These are phyloP conservation scores for Penicillium sp. DNA, from an alignment of 2,329 filamentous ascomycete species.

Conservation along the genomic window DNA sequence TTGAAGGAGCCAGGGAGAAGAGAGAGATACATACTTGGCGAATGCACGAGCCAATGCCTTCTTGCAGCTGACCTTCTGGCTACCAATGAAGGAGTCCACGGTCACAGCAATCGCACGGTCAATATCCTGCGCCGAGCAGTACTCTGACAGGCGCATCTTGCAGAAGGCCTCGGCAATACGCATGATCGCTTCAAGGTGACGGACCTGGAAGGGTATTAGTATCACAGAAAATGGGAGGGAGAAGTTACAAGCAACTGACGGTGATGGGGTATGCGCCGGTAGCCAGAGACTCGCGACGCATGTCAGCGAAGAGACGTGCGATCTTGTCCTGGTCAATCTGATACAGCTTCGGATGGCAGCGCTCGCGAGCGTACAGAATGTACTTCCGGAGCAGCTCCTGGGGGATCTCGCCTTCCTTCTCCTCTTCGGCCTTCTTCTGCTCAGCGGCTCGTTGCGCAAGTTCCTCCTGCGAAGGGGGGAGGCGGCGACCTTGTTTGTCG, in stretches of 20 bases:
- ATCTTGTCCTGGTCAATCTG: conserved; percentile 98
- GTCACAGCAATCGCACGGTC: conserved; percentile 96
- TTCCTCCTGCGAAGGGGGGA: conserved; percentile 47
- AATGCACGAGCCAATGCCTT: conserved; percentile 92
- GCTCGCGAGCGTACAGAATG: conserved; percentile 89
- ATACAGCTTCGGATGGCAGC: conserved; percentile 86
- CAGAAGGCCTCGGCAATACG: conserved; percentile 92
- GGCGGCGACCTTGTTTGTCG: conserved; percentile 44
- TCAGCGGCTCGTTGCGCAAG: conserved; percentile 37
- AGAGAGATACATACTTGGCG: conserved; percentile 75
- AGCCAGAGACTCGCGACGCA: conserved; percentile 86
- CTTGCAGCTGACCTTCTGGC: conserved; percentile 96
- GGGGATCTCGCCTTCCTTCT: conserved; percentile 69
- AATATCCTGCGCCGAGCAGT: conserved; percentile 84
- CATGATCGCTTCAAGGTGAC: conserved; percentile 96
- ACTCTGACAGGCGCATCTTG: conserved; percentile 97
- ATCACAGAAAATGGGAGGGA: background rate
- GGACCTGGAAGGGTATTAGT: conserved; percentile 59
- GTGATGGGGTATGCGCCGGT: conserved; percentile 98
- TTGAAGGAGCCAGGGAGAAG: background rate
- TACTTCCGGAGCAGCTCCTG: conserved; percentile 93
- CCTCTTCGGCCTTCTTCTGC: conserved; percentile 48
- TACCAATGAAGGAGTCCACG: conserved; percentile 91
- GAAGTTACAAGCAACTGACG: conserved; percentile 55
- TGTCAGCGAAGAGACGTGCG: conserved; percentile 88